phyloP scores from a whole-genome alignment of 768 basidiomycete species.

The Omphalotus guepiniiformis region DNA sequence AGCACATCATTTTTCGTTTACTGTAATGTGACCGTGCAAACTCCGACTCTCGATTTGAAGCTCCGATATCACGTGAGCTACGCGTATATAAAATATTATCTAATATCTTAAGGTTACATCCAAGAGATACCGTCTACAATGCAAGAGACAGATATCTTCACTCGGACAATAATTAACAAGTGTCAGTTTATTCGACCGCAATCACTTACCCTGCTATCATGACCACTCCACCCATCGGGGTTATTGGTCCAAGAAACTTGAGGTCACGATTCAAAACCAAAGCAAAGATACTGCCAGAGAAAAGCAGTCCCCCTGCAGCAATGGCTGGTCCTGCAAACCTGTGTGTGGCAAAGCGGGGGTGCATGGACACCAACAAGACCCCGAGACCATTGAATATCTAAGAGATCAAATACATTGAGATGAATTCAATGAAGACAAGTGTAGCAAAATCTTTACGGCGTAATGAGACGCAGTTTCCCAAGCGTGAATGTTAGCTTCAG shows the following conservation, averaged over 20 bases:
- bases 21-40: too few relatives aligned
- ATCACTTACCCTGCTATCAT: slow-evolving; percentile 65
- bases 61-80: too few relatives aligned
- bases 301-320: slow-evolving; percentile 48
- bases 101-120: too few relatives aligned
- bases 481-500: slow-evolving; percentile 48
- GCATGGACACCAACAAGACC: slow-evolving; percentile 56
- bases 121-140: slow-evolving; percentile 31
- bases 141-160: slow-evolving; percentile 51
- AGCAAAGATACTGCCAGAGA: slow-evolving; percentile 60
- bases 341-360: slow-evolving; percentile 55
- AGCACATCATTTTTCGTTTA: too few relatives aligned
- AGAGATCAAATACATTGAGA: slow-evolving; percentile 9
- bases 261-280: slow-evolving; percentile 48
- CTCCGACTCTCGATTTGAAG: too few relatives aligned
- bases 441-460: slow-evolving; percentile 35
- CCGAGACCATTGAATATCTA: slow-evolving; percentile 71
- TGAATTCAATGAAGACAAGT: neutral
- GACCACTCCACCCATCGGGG: slow-evolving; percentile 58
- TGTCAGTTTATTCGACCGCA: neutral
- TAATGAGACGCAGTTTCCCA: slow-evolving; percentile 64
- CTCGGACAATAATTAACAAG: neutral
- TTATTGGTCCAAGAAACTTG: slow-evolving; percentile 57
- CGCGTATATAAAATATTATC: too few relatives aligned
- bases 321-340: slow-evolving; percentile 69